Percentiles rank a stretch among this genome's conserved stretches.
These are phyloP conservation scores for Myrica gale DNA, from an alignment of 306 rosid species.

Conservation along the genomic window DNA sequence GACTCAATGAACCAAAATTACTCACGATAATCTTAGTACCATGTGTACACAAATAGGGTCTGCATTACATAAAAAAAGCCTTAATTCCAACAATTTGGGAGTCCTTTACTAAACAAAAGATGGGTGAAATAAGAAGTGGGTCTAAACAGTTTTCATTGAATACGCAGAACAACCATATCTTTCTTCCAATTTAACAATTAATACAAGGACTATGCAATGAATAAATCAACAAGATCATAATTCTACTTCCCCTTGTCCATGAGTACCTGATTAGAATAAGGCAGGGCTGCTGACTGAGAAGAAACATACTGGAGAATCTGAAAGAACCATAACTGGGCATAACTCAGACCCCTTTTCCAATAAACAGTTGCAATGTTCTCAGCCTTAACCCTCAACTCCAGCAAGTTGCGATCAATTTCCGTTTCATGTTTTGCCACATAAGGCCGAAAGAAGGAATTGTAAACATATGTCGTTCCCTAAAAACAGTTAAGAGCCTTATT, in stretches of 20 bases:
- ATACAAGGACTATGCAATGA: neutral
- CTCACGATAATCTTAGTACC: too few species aligned
- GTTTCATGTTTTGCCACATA: conserved; percentile 29
- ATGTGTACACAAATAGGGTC: too few species aligned
- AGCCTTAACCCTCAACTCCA: conserved; percentile 28
- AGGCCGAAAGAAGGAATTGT: conserved; percentile 16
- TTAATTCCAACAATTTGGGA: too few species aligned
- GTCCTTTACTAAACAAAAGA: too few species aligned
- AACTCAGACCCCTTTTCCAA: conserved; percentile 31
- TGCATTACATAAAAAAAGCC: too few species aligned
- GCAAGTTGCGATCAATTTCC: conserved; percentile 34
- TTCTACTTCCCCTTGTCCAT: neutral
- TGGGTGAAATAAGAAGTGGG: neutral
- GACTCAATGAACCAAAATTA: too few species aligned
- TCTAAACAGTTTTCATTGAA: neutral
- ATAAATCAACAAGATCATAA: neutral
- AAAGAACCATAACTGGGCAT: conserved; percentile 21
- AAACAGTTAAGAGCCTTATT: neutral
- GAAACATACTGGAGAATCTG: conserved; percentile 31
- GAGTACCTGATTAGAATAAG: neutral
- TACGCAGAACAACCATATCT: neutral
- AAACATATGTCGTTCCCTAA: conserved; percentile 32
- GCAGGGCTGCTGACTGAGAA: neutral
- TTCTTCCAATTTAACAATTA: neutral
- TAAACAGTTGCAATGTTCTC: conserved; percentile 14